Evolutionary conservation across 257 asterid genomes (phyloP), one percentile per base, ranked within the genome.

Genomic region (Solanum lycopersicoides): DNA sequence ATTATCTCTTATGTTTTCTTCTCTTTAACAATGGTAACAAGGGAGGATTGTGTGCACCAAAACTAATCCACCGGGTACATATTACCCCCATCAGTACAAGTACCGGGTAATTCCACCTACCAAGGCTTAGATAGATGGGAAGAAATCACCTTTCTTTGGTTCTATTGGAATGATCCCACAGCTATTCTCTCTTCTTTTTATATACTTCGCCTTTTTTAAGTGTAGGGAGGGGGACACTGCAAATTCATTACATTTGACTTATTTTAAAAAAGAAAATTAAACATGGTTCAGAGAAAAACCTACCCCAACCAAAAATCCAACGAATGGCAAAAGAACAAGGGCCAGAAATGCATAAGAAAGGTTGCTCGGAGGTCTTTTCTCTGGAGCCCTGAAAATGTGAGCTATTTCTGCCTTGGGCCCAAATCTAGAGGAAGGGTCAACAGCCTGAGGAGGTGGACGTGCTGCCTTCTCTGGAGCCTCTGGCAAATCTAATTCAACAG

Each of bases 271-370:
- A 30, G 71, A 79, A 59, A 35, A 86, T 10, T 71, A 84, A 68
- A 53, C 86, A 86, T 69, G 50, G 41, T 35, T 82, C 21, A 47
- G 72, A 73, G 72, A 72, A 87, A 86, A 18, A 83, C 85, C 86
- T 89, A 96, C 99, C 98, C 99, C 99, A 91, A 91, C 94, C 92
- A 96, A 89, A 93, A 97, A 95, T 86, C 98, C 99, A 16, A 93
- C 7, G 37, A 97, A 89, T 65, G 99, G 99, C 87, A 96, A 35
- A 90, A 93, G 86, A 90, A 96, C 98, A 42, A 97, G 91, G 83
- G 93, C 99, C 91, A 88, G 90, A 98, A 96, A 97, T 37, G 90
- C 92, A 90, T 93, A 91, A 60, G 98, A 96, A 75, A 97, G 99
- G 93, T 94, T 92, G 83, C 86, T 92, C 59, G 97, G 94, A 79